Percentiles rank a stretch among this genome's conserved stretches.
phyloP scores from a whole-genome alignment of 176 grass and related monocot species.

The Triticum turgidum region DNA sequence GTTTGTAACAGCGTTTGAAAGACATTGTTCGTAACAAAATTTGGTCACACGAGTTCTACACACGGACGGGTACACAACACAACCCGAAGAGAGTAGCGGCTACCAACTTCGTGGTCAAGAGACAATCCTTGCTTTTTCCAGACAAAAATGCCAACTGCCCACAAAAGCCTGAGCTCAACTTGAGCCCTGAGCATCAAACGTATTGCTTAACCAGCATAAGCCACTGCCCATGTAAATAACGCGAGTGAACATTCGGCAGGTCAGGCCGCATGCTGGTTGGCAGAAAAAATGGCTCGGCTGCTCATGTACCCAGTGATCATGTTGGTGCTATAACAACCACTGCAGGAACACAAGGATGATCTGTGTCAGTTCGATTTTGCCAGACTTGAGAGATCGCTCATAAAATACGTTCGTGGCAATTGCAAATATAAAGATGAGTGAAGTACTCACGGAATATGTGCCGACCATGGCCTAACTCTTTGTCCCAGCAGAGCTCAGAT shows the following conservation, averaged over 20 bases:
- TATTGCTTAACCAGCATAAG: background rate
- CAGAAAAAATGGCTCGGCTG: background rate
- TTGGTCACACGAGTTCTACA: background rate
- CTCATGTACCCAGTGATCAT: background rate
- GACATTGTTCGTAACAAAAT: slow-evolving; percentile 1
- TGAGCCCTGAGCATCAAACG: background rate
- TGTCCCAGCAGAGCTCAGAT: slow-evolving; percentile 60
- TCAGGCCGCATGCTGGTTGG: background rate
- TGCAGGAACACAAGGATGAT: background rate
- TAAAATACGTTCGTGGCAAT: background rate
- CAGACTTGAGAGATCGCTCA: background rate
- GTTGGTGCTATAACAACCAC: background rate
- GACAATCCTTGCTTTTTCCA: background rate
- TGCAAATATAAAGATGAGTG: background rate
- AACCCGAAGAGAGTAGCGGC: background rate
- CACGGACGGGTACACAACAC: background rate
- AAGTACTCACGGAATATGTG: background rate
- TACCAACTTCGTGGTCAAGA: background rate
- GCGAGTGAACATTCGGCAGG: background rate
- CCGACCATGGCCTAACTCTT: slow-evolving; percentile 34
- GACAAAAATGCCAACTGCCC: background rate
- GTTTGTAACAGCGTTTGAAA: background rate
- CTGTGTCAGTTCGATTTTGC: background rate
- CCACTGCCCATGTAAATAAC: background rate
- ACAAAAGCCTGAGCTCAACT: background rate